These are phyloP conservation scores for Hippophae rhamnoides DNA, from an alignment of 306 rosid genomes.

Conservation along the genomic window DNA sequence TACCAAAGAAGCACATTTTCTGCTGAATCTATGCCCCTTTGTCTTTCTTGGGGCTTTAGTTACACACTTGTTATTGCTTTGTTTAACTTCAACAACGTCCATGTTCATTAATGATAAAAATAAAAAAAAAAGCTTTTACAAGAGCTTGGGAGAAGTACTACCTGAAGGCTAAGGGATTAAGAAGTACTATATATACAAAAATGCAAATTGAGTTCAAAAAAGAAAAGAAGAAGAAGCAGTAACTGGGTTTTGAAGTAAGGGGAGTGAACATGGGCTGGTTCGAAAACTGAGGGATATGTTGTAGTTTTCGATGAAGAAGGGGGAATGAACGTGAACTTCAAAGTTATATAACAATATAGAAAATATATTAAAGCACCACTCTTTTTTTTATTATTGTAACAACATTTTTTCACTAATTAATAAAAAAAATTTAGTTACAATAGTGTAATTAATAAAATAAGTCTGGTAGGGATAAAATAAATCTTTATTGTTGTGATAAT, in stretches of 20 bases:
- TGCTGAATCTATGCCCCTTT: conserved; percentile 38
- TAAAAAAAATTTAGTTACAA: no score
- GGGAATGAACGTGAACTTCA: conserved; percentile 53
- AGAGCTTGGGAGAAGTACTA: conserved; percentile 16
- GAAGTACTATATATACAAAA: no score
- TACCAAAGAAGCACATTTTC: conserved; percentile 63
- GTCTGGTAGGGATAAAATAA: no score
- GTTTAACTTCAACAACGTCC: conserved; percentile 26
- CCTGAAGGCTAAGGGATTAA: conserved; percentile 1
- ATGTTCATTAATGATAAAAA: conserved; percentile 16
- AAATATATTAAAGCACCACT: no score
- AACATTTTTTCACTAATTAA: no score
- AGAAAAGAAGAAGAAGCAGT: background rate
- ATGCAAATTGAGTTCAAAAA: no score
- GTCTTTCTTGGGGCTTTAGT: conserved; percentile 24
- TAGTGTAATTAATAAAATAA: no score
- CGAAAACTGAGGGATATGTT: conserved; percentile 66
- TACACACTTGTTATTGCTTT: conserved; percentile 20
- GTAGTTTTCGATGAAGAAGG: conserved; percentile 31
- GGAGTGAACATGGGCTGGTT: conserved; percentile 71
- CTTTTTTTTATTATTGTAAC: no score
- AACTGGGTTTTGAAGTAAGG: conserved; percentile 33
- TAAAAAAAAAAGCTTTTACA: conserved; percentile 13
- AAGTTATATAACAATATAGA: background rate
- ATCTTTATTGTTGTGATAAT: no score